Conservation (phyloP, 306 rosid genomes). For the Glycine tomentella region DNA sequence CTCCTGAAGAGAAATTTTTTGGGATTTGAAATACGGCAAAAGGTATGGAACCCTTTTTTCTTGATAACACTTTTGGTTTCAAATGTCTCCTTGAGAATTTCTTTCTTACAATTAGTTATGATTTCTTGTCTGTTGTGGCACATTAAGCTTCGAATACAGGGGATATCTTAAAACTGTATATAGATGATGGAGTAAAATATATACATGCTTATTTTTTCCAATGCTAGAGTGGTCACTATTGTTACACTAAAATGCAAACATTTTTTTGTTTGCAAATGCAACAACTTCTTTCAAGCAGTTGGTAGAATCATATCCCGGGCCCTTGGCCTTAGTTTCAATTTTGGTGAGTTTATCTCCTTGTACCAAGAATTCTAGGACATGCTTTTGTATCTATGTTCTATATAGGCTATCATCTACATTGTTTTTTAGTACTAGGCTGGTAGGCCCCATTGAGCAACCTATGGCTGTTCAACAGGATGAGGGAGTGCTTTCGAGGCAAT, state of each 20-base stretch:
- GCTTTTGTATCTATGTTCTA: not conserved
- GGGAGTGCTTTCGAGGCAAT: no score
- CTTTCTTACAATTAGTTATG: constrained; percentile 28
- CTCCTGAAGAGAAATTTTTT: constrained; percentile 68
- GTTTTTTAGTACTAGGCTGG: no score
- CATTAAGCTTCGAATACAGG: constrained; percentile 16
- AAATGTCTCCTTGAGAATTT: constrained; percentile 33
- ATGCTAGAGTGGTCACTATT: constrained; percentile 28
- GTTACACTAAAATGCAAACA: constrained; percentile 64
- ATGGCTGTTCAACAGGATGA: no score
- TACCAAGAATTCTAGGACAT: not conserved
- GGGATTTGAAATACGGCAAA: constrained; percentile 89
- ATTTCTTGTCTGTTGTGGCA: constrained; percentile 40
- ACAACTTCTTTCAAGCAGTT: constrained; percentile 77
- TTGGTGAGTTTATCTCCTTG: constrained; percentile 66
- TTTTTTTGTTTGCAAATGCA: constrained; percentile 88
- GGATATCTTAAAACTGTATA: constrained; percentile 37
- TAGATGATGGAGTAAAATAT: constrained; percentile 35
- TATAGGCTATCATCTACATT: no score
- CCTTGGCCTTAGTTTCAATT: constrained; percentile 76
- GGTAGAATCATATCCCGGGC: constrained; percentile 84
- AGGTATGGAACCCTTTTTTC: constrained; percentile 52
- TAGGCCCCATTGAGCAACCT: no score
- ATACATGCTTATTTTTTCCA: not conserved
- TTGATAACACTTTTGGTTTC: constrained; percentile 26